These are phyloP conservation scores for Apium graveolens DNA, from an alignment of 129 eudicot genomes.

Conservation along the genomic window DNA sequence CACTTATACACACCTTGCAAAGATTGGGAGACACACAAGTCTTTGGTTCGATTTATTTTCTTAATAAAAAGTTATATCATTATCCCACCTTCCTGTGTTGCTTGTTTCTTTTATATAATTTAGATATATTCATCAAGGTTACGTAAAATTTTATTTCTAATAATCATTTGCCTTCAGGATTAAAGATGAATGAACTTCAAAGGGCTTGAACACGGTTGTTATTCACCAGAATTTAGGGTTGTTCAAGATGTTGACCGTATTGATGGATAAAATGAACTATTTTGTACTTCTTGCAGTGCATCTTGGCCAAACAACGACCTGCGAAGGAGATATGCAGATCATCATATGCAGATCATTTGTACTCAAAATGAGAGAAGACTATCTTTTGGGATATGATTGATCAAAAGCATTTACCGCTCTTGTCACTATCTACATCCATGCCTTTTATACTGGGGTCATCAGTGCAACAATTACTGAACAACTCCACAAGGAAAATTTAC, in stretches of 20 bases:
- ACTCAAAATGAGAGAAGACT: conserved; percentile 69
- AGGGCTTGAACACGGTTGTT: conserved; percentile 32
- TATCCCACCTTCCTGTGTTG: background rate
- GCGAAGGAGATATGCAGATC: conserved; percentile 82
- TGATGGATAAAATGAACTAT: conserved; percentile 45
- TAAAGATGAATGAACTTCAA: conserved; percentile 77
- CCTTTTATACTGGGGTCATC: conserved; percentile 80
- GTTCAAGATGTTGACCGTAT: conserved; percentile 99
- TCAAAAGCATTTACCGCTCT: conserved; percentile 79
- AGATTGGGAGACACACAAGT: too few species aligned
- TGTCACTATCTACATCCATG: conserved; percentile 56
- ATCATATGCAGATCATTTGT: conserved; percentile 62
- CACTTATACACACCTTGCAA: too few species aligned
- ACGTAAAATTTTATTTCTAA: background rate
- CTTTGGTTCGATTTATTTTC: too few species aligned
- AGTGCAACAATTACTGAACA: conserved; percentile 91
- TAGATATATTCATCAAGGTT: background rate
- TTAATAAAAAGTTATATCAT: too few species aligned
- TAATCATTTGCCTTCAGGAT: conserved; percentile 42
- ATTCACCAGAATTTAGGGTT: conserved; percentile 58
- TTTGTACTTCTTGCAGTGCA: background rate
- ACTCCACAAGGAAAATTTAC: conserved; percentile 55
- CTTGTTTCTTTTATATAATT: background rate
- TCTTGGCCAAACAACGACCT: conserved; percentile 32
- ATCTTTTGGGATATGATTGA: conserved; percentile 89